These are phyloP conservation scores for Macrotyloma uniflorum DNA, from an alignment of 306 rosid genomes.

Conservation along the genomic window DNA sequence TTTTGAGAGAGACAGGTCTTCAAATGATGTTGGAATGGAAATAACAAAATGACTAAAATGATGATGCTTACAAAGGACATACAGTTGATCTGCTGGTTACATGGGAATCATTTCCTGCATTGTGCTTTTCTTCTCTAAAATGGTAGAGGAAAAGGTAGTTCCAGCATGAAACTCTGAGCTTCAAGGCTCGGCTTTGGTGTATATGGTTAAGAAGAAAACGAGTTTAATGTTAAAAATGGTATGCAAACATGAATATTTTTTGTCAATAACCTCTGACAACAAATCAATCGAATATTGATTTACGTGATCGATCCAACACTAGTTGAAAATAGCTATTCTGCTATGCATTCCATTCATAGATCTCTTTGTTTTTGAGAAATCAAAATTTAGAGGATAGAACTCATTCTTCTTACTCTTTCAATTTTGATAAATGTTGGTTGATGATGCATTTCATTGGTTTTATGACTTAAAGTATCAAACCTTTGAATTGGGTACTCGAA, in stretches of 20 bases:
- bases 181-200: background rate
- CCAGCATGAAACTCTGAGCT: background rate
- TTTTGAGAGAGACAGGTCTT: constrained; percentile 29
- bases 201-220: constrained; percentile 24
- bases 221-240: constrained; percentile 5
- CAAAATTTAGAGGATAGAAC: background rate
- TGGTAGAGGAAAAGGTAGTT: constrained; percentile 9
- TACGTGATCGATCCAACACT: background rate
- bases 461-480: too few relatives aligned
- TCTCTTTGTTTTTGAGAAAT: background rate
- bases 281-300: background rate
- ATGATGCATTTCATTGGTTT: background rate
- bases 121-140: constrained; percentile 6
- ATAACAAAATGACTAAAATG: background rate
- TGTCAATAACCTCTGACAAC: background rate
- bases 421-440: background rate
- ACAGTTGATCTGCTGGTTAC: background rate
- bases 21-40: constrained; percentile 3
- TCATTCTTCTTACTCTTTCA: background rate
- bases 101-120: background rate
- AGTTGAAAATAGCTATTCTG: background rate
- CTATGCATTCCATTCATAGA: background rate
- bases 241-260: background rate
- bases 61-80: constrained; percentile 2
- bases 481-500: too few relatives aligned